Conservation (phyloP, 768 basidiomycete genomes). For the Auricularia cornea region DNA sequence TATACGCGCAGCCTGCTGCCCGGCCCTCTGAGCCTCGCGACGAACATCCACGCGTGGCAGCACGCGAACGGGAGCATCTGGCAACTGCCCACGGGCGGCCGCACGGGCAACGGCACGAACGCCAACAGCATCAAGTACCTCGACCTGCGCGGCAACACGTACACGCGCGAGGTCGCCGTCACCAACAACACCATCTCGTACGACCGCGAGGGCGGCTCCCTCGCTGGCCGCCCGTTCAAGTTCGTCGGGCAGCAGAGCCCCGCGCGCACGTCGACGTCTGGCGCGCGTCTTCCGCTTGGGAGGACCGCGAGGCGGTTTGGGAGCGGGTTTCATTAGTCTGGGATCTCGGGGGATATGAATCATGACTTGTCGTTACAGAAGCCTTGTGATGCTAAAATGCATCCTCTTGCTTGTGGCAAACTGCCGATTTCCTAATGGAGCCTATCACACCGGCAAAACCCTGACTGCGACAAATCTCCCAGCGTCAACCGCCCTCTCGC, state of each 20-base stretch:
- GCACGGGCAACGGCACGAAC: conserved; percentile 59
- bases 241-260: background rate
- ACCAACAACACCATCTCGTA: conserved; percentile 52
- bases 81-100: conserved; percentile 34
- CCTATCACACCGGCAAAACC: no score
- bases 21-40: conserved; percentile 48
- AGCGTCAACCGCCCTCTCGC: no score
- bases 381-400: no score
- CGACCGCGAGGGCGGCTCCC: conserved; percentile 47
- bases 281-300: background rate
- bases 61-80: conserved; percentile 44
- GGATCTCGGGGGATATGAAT: no score
- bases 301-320: background rate
- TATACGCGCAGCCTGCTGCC: conserved; percentile 54
- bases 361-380: no score
- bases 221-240: conserved; percentile 17
- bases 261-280: background rate
- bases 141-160: conserved; percentile 56
- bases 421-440: no score
- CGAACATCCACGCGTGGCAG: conserved; percentile 52
- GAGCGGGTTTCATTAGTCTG: background rate
- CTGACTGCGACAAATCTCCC: no score
- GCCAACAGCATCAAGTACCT: conserved; percentile 58
- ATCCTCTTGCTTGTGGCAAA: no score
- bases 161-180: conserved; percentile 49